Evolutionary conservation across 2,329 filamentous ascomycete species (phyloP).

Genomic region (Colletotrichum lindemuthianum): DNA sequence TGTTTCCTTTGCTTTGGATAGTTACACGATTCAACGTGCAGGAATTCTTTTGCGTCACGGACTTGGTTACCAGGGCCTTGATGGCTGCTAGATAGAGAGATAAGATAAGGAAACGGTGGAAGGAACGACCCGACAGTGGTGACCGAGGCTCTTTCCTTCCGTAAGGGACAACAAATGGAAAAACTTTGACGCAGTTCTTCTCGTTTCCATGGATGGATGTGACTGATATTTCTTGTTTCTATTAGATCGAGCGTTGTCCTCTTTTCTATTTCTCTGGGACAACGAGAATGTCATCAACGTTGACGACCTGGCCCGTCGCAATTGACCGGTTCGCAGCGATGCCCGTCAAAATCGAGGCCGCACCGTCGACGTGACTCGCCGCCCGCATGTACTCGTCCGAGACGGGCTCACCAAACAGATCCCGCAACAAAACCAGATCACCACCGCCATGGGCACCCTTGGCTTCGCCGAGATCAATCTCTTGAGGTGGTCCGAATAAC

Average conservation of each 20-base stretch:
- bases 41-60: too few relatives aligned
- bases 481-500: conserved; percentile 65
- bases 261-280: conserved; percentile 40
- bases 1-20: too few relatives aligned
- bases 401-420: conserved; percentile 64
- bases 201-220: too few relatives aligned
- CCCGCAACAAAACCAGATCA: conserved; percentile 65
- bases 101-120: too few relatives aligned
- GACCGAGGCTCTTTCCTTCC: too few relatives aligned
- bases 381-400: conserved; percentile 64
- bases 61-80: too few relatives aligned
- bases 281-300: conserved; percentile 61
- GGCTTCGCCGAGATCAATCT: conserved; percentile 62
- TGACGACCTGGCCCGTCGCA: conserved; percentile 64
- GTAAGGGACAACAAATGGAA: too few relatives aligned
- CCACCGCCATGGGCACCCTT: conserved; percentile 69
- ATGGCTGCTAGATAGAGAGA: too few relatives aligned
- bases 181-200: too few relatives aligned
- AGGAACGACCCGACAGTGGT: too few relatives aligned
- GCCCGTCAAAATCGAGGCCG: conserved; percentile 67
- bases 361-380: conserved; percentile 68
- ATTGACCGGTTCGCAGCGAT: conserved; percentile 69
- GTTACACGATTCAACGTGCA: too few relatives aligned
- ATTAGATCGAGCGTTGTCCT: not conserved
- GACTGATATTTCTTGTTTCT: not conserved